Conservation (phyloP, 768 basidiomycete species). For the Collybia sordida region DNA sequence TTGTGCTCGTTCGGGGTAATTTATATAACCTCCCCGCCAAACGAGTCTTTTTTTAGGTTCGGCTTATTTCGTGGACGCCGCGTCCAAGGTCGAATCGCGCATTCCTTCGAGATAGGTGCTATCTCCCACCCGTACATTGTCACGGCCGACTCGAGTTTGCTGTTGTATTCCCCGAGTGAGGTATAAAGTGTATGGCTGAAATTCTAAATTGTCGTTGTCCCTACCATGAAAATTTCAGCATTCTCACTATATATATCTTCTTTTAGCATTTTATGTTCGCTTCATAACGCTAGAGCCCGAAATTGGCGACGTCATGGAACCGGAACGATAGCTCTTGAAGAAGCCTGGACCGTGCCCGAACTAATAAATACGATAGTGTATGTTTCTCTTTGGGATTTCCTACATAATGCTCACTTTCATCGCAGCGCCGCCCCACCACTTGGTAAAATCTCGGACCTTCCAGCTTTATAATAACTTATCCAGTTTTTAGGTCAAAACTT, state of each 20-base stretch:
- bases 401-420: background rate
- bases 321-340: conserved; percentile 38
- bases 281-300: conserved; percentile 5
- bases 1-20: too few species aligned
- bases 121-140: background rate
- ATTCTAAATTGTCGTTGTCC: too few species aligned
- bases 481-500: conserved; percentile 24
- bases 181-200: too few species aligned
- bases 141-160: too few species aligned
- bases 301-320: conserved; percentile 32
- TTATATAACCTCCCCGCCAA: background rate
- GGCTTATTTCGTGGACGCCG: background rate
- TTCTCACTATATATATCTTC: background rate
- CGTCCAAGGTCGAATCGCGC: background rate
- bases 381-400: background rate
- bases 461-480: background rate
- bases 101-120: background rate
- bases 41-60: background rate
- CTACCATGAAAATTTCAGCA: background rate
- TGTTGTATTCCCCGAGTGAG: too few species aligned
- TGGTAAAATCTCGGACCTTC: conserved; percentile 7
- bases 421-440: conserved; percentile 16
- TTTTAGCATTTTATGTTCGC: background rate
- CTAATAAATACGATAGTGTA: conserved; percentile 26
- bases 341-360: conserved; percentile 38